Evolutionary conservation across 345 rosid species (phyloP).

Genomic region (Melaleuca alternifolia): DNA sequence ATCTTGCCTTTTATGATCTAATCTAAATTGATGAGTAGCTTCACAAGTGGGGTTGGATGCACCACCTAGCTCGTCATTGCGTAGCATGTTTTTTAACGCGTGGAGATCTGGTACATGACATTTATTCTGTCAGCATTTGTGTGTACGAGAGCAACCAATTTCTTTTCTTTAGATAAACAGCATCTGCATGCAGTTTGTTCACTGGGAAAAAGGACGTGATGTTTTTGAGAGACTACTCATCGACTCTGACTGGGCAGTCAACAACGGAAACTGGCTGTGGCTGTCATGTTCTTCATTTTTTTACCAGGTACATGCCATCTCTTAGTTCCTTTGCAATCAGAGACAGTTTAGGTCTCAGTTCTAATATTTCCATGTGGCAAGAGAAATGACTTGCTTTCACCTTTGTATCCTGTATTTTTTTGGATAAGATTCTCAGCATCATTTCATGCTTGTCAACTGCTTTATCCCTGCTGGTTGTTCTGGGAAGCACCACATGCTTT

Average conservation of each 20-base stretch:
- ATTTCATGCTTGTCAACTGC: neutral
- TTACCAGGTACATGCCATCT: constrained; percentile 51
- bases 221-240: constrained; percentile 87
- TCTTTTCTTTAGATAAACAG: constrained; percentile 1
- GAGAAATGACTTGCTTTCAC: neutral
- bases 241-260: constrained; percentile 95
- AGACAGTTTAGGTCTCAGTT: neutral
- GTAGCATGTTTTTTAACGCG: constrained; percentile 96
- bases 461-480: neutral
- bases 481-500: neutral
- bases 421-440: neutral
- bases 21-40: constrained; percentile 33
- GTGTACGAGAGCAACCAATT: neutral
- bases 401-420: neutral
- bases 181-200: constrained; percentile 63
- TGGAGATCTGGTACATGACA: constrained; percentile 73
- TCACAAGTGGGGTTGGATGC: constrained; percentile 97
- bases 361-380: neutral
- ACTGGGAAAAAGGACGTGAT: constrained; percentile 97
- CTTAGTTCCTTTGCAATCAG: neutral
- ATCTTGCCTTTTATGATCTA: neutral
- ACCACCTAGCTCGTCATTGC: constrained; percentile 85
- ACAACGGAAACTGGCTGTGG: constrained; percentile 96
- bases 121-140: neutral
- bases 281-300: constrained; percentile 94